phyloP scores from a whole-genome alignment of 148 eudicot genomes.

The Vaccinium myrtillus region DNA sequence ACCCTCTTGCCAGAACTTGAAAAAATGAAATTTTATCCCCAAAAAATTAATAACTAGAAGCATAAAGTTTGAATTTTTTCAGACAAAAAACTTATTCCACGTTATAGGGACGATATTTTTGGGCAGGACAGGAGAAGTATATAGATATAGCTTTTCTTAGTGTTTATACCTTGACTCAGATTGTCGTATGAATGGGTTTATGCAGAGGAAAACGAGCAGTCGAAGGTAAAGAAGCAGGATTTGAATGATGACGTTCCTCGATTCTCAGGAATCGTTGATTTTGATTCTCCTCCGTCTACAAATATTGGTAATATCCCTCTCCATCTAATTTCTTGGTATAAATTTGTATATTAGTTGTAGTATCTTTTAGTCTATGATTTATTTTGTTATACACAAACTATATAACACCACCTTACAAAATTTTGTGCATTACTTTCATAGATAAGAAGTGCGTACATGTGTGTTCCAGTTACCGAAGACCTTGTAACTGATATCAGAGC shows the following conservation, averaged over 20 bases:
- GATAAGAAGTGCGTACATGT: background rate
- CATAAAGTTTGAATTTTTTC: background rate
- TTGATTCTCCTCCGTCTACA: conserved; percentile 47
- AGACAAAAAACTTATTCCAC: background rate
- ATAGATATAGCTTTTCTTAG: background rate
- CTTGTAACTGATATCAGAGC: no score
- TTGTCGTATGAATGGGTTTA: background rate
- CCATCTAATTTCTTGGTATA: background rate
- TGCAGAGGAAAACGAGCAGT: background rate
- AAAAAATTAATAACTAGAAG: background rate
- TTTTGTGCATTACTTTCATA: background rate
- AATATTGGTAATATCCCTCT: background rate
- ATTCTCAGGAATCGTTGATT: conserved; percentile 48
- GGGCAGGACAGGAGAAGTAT: background rate
- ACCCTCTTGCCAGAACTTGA: background rate
- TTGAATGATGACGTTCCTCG: conserved; percentile 24
- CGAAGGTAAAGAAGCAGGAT: conserved; percentile 11
- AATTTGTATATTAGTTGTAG: background rate
- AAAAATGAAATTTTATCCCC: background rate
- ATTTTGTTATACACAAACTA: no score
- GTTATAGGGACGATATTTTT: background rate
- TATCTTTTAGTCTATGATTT: background rate
- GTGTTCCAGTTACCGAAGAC: background rate
- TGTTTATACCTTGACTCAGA: background rate
- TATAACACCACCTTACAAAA: background rate